Percentiles rank a stretch among this genome's conserved stretches.
phyloP scores from a whole-genome alignment of 176 grass and related monocot genomes.

The Puya raimondii region DNA sequence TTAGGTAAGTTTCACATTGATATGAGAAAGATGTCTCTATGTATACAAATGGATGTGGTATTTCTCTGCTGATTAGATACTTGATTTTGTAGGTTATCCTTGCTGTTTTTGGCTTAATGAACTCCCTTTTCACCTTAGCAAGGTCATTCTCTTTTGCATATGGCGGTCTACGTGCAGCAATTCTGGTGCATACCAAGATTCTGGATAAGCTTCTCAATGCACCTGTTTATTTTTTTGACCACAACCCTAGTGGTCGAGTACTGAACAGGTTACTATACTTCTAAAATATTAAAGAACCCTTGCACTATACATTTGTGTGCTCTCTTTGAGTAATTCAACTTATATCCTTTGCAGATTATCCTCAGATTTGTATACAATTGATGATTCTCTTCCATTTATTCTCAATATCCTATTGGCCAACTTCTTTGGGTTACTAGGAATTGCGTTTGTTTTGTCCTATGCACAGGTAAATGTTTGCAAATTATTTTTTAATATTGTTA shows the following conservation, averaged over 20 bases:
- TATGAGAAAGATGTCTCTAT: too few species aligned
- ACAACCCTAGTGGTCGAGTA: conserved; percentile 79
- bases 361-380: conserved; percentile 78
- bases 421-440: conserved; percentile 76
- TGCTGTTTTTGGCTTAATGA: conserved; percentile 69
- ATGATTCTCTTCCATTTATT: conserved; percentile 99
- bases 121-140: conserved; percentile 78
- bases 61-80: conserved; percentile 20
- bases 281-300: background rate
- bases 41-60: background rate
- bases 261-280: conserved; percentile 61
- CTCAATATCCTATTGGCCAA: conserved; percentile 92
- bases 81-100: conserved; percentile 57
- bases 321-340: conserved; percentile 1
- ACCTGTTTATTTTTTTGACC: conserved; percentile 76
- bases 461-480: conserved; percentile 57
- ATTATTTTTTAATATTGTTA: conserved; percentile 4
- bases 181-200: conserved; percentile 72
- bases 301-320: background rate
- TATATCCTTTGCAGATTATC: conserved; percentile 56
- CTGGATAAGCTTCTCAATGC: conserved; percentile 63
- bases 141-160: conserved; percentile 90
- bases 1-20: too few species aligned
- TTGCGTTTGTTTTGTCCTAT: conserved; percentile 74
- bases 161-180: conserved; percentile 70